Percentiles rank a stretch among this genome's conserved stretches.
These are phyloP conservation scores for Camptophora hylomeconis DNA, from an alignment of 2,329 filamentous ascomycete genomes.

Conservation along the genomic window DNA sequence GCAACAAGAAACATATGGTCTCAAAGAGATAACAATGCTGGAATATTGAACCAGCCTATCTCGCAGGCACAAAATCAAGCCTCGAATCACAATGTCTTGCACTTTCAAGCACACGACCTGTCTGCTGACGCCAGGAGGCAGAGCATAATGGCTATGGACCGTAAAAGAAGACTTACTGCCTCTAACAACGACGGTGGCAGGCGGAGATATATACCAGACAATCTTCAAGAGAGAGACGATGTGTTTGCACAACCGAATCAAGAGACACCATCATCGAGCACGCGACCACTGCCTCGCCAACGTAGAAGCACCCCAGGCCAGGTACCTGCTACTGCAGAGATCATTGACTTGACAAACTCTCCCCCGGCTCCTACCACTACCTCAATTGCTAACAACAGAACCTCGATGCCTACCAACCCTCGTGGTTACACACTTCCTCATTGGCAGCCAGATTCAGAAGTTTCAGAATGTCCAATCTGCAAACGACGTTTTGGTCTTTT, in stretches of 20 bases:
- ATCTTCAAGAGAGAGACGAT: conserved; percentile 10
- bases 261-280: conserved; percentile 8
- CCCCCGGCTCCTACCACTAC: conserved; percentile 17
- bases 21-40: too few species aligned
- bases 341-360: conserved; percentile 18
- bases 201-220: conserved; percentile 16
- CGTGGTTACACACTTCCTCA: conserved; percentile 49
- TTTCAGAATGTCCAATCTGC: conserved; percentile 75
- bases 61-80: too few species aligned
- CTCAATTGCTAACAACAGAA: conserved; percentile 10
- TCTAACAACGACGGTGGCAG: conserved; percentile 20
- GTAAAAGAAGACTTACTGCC: conserved; percentile 31
- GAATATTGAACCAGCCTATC: too few species aligned
- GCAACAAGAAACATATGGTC: too few species aligned
- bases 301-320: conserved; percentile 8
- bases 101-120: too few species aligned
- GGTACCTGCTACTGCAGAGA: conserved; percentile 7
- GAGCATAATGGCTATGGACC: conserved; percentile 20
- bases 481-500: conserved; percentile 66
- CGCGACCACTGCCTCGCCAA: conserved; percentile 22
- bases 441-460: conserved; percentile 84
- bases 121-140: conserved; percentile 12
- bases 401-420: conserved; percentile 12
- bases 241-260: too few species aligned
- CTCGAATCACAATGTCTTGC: too few species aligned